These are phyloP conservation scores for Aphanoascus verrucosus DNA, from an alignment of 2,329 filamentous ascomycete genomes.

Conservation along the genomic window DNA sequence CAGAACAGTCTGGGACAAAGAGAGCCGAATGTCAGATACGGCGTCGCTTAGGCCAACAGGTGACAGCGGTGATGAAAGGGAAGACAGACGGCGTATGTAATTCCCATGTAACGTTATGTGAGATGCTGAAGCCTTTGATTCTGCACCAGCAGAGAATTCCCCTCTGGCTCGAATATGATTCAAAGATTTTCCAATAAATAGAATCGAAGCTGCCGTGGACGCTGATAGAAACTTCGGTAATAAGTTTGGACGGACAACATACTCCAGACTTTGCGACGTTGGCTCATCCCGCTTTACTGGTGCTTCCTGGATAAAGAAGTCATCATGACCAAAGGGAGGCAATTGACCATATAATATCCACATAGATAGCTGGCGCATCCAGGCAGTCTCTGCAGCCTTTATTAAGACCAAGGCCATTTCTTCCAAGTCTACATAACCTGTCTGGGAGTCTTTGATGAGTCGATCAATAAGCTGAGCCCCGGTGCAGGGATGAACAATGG, in stretches of 20 bases:
- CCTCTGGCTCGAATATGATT: slow-evolving; percentile 61
- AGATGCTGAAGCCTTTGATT: slow-evolving; percentile 37
- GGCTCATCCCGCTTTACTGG: slow-evolving; percentile 33
- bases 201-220: slow-evolving; percentile 65
- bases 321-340: slow-evolving; percentile 63
- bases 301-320: slow-evolving; percentile 66
- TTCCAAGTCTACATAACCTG: slow-evolving; percentile 80
- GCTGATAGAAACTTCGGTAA: slow-evolving; percentile 70
- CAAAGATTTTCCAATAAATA: slow-evolving; percentile 82
- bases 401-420: slow-evolving; percentile 62
- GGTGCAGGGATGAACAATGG: slow-evolving; percentile 38
- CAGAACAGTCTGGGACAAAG: slow-evolving; percentile 71
- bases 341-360: slow-evolving; percentile 86
- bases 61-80: slow-evolving; percentile 62
- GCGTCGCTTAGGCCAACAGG: slow-evolving; percentile 58
- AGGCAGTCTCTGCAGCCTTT: slow-evolving; percentile 72
- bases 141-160: slow-evolving; percentile 25
- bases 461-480: slow-evolving; percentile 68
- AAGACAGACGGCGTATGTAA: slow-evolving; percentile 50
- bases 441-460: slow-evolving; percentile 65
- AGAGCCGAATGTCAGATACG: slow-evolving; percentile 65
- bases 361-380: slow-evolving; percentile 79
- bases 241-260: slow-evolving; percentile 48
- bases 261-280: slow-evolving; percentile 36
- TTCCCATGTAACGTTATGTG: slow-evolving; percentile 47